Percentiles rank a stretch among this genome's conserved stretches.
Evolutionary conservation across 2,329 filamentous ascomycete species (phyloP).

Genomic region (Fusarium musae): DNA sequence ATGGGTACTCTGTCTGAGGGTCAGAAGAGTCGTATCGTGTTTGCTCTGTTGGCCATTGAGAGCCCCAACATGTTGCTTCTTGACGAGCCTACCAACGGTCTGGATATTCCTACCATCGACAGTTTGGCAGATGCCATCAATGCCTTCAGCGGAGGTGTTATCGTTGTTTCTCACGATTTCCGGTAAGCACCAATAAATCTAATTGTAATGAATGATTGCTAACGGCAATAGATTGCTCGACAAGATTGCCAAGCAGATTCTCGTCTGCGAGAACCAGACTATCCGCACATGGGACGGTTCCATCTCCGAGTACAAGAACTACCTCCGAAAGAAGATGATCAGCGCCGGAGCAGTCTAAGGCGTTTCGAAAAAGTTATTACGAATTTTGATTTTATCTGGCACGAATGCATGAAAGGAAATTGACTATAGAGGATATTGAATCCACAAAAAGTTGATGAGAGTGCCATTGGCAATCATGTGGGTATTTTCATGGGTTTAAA

Average conservation of each 20-base stretch:
- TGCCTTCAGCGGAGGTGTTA: conserved; percentile 93
- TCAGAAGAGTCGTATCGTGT: conserved; percentile 98
- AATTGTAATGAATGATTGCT: conserved; percentile 5
- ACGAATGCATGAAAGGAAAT: conserved; percentile 40
- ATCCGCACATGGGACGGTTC: conserved; percentile 88
- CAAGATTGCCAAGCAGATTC: conserved; percentile 99
- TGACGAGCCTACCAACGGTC: conserved; percentile 98
- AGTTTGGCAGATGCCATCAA: conserved; percentile 98
- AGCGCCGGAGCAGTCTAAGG: conserved; percentile 83
- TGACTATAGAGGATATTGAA: conserved; percentile 46
- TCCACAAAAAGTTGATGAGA: conserved; percentile 46
- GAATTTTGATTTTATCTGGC: conserved; percentile 35
- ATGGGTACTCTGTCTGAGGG: conserved; percentile 99
- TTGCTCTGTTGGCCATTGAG: conserved; percentile 94
- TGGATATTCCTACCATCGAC: conserved; percentile 99
- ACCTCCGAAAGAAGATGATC: conserved; percentile 99
- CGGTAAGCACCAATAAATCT: conserved; percentile 68
- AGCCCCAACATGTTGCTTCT: conserved; percentile 96
- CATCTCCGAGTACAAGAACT: conserved; percentile 97
- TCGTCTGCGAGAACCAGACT: conserved; percentile 98
- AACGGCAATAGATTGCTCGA: conserved; percentile 79
- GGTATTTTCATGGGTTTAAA: conserved; percentile 46
- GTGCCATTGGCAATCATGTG: conserved; percentile 40
- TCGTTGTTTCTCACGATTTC: conserved; percentile 99
- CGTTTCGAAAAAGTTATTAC: conserved; percentile 4